Evolutionary conservation across 139 green algal genomes (phyloP).

Genomic region (Chlorokybus atmophyticus): DNA sequence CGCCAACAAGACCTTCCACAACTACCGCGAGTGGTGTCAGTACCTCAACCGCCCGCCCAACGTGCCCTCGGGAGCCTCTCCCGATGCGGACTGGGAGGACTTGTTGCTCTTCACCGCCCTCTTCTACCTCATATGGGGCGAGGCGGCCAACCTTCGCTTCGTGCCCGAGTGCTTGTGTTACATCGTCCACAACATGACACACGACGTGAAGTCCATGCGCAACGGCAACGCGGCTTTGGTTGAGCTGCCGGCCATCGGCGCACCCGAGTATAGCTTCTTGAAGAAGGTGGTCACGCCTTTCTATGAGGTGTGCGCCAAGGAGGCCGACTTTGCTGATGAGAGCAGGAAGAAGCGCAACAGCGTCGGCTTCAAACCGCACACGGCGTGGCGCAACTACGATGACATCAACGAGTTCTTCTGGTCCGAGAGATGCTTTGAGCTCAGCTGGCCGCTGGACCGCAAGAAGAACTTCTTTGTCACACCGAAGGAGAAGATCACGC

Average conservation of each 20-base stretch:
- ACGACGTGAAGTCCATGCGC: no score
- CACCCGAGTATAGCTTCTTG: no score
- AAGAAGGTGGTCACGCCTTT: no score
- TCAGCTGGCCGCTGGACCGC: background rate
- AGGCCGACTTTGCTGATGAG: background rate
- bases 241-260: no score
- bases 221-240: no score
- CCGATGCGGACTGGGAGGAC: background rate
- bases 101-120: conserved; percentile 28
- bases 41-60: background rate
- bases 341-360: background rate
- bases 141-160: conserved; percentile 64
- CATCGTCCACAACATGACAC: conserved; percentile 48
- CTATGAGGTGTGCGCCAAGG: no score
- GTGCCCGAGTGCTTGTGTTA: conserved; percentile 62
- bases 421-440: conserved; percentile 9
- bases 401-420: conserved; percentile 76
- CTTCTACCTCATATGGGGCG: conserved; percentile 69
- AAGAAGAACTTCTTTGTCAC: background rate
- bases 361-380: conserved; percentile 11
- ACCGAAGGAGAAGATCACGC: no score
- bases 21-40: conserved; percentile 15
- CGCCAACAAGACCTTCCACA: conserved; percentile 7
- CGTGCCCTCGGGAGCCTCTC: background rate
- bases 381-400: conserved; percentile 56